Conservation (phyloP, 139 green algal species). For the Tetradesmus lagerheimii region DNA sequence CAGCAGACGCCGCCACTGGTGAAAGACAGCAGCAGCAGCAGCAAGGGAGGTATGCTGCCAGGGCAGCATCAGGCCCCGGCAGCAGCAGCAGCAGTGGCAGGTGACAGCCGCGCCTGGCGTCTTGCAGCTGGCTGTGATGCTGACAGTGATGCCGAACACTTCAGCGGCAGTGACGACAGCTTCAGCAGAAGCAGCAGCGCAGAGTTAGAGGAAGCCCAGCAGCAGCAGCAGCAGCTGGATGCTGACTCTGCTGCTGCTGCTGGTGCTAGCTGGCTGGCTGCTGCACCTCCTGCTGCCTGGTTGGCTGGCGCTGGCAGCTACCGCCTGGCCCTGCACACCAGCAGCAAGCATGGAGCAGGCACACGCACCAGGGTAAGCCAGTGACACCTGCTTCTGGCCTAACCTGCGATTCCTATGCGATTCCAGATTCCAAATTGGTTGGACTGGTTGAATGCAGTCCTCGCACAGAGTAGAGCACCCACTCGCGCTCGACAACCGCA, state of each 20-base stretch:
- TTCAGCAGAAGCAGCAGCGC: not conserved
- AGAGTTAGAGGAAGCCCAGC: not conserved
- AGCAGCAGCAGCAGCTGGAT: not conserved
- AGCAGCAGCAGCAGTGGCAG: not conserved
- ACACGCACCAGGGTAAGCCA: conserved; percentile 23
- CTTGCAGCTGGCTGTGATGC: not conserved
- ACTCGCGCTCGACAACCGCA: too few species aligned
- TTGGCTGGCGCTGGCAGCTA: not conserved
- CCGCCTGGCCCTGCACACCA: conserved; percentile 22
- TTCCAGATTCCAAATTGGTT: not conserved
- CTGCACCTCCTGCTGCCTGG: not conserved
- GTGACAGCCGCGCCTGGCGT: not conserved
- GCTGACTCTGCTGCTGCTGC: not conserved
- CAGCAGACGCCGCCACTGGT: not conserved
- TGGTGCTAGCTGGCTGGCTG: not conserved
- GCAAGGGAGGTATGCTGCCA: not conserved
- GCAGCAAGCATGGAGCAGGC: not conserved
- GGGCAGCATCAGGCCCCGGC: not conserved
- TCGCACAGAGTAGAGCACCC: too few species aligned
- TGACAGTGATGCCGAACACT: not conserved
- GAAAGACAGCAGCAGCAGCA: not conserved
- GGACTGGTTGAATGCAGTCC: not conserved
- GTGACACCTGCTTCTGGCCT: not conserved
- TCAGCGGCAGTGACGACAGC: not conserved
- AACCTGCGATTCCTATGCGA: too few species aligned